Evolutionary conservation across 2,329 filamentous ascomycete species (phyloP).

Genomic region (Byssoonygena ceratinophila): DNA sequence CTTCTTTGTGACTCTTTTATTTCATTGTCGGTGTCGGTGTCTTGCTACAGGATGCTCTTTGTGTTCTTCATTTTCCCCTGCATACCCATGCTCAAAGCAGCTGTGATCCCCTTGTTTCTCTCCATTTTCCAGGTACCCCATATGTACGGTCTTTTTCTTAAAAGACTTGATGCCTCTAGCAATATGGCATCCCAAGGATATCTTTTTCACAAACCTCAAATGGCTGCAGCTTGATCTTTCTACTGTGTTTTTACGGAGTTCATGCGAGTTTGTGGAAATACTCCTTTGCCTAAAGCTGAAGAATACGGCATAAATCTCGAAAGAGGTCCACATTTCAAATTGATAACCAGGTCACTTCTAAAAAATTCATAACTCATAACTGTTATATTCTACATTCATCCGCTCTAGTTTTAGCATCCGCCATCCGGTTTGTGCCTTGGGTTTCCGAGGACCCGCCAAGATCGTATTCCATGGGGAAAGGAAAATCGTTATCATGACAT

Average conservation of each 20-base stretch:
- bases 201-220: too few relatives aligned
- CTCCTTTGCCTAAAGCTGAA: too few relatives aligned
- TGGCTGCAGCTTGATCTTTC: too few relatives aligned
- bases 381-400: not conserved
- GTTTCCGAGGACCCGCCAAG: conserved; percentile 1
- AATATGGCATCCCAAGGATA: too few relatives aligned
- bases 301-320: not conserved
- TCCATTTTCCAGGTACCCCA: not conserved
- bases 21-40: not conserved
- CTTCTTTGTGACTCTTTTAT: not conserved
- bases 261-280: too few relatives aligned
- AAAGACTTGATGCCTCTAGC: too few relatives aligned
- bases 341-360: not conserved
- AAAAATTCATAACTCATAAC: not conserved
- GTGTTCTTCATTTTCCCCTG: not conserved
- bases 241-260: too few relatives aligned
- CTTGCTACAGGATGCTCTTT: not conserved
- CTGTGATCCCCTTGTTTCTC: too few relatives aligned
- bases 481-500: not conserved
- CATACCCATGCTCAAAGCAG: not conserved
- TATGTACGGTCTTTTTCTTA: not conserved
- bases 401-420: not conserved
- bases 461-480: not conserved
- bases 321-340: not conserved
- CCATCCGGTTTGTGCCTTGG: conserved; percentile 5